Conservation (phyloP, 2,329 filamentous ascomycete species). For the Botrytis elliptica region DNA sequence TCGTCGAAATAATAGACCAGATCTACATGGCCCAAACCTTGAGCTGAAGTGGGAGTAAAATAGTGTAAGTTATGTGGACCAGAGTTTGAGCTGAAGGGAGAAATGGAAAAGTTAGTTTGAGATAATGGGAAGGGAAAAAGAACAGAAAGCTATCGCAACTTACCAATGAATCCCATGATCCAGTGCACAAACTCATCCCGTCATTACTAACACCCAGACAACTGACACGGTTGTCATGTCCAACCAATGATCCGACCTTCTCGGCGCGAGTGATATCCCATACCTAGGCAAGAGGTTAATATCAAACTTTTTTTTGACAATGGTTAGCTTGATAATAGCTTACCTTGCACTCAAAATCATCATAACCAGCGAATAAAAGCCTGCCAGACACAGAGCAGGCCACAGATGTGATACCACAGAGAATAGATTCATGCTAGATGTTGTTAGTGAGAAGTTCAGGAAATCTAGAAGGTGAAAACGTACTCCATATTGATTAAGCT, state of each 20-base stretch:
- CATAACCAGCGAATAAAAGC: slow-evolving; percentile 93
- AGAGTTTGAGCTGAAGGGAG: slow-evolving; percentile 15
- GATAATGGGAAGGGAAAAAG: background rate
- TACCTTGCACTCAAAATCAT: slow-evolving; percentile 99
- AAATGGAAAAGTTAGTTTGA: slow-evolving; percentile 19
- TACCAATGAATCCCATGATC: slow-evolving; percentile 99
- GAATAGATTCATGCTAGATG: slow-evolving; percentile 84
- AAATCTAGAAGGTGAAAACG: slow-evolving; percentile 38
- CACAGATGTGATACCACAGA: slow-evolving; percentile 97
- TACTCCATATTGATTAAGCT: slow-evolving; percentile 68
- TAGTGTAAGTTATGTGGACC: slow-evolving; percentile 17
- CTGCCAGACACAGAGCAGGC: slow-evolving; percentile 96
- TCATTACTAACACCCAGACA: slow-evolving; percentile 98
- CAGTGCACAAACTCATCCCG: slow-evolving; percentile 97
- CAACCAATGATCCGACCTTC: slow-evolving; percentile 93
- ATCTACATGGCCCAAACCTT: slow-evolving; percentile 73
- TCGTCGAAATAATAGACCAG: slow-evolving; percentile 17
- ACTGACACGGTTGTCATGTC: slow-evolving; percentile 98
- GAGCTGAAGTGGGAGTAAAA: slow-evolving; percentile 53
- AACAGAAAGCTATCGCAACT: slow-evolving; percentile 43
- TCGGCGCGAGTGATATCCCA: slow-evolving; percentile 97
- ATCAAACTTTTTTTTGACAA: background rate
- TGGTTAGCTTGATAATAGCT: slow-evolving; percentile 35
- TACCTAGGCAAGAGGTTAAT: slow-evolving; percentile 57
- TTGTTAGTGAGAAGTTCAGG: slow-evolving; percentile 27